Base-by-base conservation (phyloP, 805 yeast genomes). In the Spathaspora sp. region DNA sequence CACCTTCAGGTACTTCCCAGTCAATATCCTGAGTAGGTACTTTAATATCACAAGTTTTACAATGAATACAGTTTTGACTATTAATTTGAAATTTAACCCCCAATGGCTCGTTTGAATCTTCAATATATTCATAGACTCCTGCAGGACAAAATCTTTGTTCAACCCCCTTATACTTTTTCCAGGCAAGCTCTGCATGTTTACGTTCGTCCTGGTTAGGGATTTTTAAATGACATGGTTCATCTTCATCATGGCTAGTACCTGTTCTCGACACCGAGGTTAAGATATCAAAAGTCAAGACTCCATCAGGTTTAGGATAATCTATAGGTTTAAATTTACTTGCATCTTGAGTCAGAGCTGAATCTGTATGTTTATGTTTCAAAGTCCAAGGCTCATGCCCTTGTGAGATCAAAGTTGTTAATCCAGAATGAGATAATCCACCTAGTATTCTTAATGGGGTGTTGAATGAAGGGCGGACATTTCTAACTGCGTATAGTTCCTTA, bases 1-100 rank as follows among this genome's bases (percentile, higher is more conserved):
- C 97, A 55, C 99, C 98, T 74, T 94, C 98, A 7, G 99, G 99
- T n/a, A 90, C 97, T 11, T 85, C 81, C 99, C 99, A 94, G 64
- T 82, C 79, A 55, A 94, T 94, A 64, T 92, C 97, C 70, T 93
- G 97, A 0, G 89, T 78, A 7, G 99, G 99, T 9, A 87, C 96
- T 70, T 94, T 94, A 68, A 94, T 94, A 70, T 94, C 99, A 76
- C 99, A 93, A 1, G 98, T 93, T 71, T 94, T 94, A 75, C 99
- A 94, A 69, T 94, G 99, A 58, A 94, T 92, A 75, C 99, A 94
- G 70, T 94, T 94, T 72, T 94, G 99, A 18, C 96, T 82, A 72
- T 94, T 94, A 70, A 94, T 93, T 67, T 89, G 94, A 72, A 94
- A 93, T 63, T 83, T 81, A 16, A 90, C 94, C 5, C 94, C 94